phyloP scores from a whole-genome alignment of 2,329 filamentous ascomycete species.

The Cadophora gregata region DNA sequence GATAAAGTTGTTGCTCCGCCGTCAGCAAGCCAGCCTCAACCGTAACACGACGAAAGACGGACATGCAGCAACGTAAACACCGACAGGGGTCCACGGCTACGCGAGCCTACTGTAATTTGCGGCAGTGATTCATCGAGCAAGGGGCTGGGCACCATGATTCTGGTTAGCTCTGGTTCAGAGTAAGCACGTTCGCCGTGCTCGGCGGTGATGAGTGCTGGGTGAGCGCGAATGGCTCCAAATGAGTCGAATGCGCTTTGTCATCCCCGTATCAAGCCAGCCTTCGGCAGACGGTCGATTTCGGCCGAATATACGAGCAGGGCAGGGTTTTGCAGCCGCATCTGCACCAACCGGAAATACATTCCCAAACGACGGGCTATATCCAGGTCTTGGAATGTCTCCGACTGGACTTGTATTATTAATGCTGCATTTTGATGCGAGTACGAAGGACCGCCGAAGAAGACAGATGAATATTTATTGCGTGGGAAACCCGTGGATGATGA shows the following conservation, averaged over 20 bases:
- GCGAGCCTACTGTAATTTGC: conserved; percentile 6
- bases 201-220: not conserved
- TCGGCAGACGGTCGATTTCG: not conserved
- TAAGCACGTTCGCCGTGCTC: conserved; percentile 14
- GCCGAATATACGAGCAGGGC: too few relatives aligned
- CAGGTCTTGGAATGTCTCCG: conserved; percentile 8
- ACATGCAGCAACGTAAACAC: conserved; percentile 6
- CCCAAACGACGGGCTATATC: not conserved
- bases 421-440: not conserved
- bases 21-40: conserved; percentile 17
- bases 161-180: not conserved
- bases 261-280: conserved; percentile 1
- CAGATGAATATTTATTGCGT: not conserved
- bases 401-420: conserved; percentile 3
- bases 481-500: not conserved
- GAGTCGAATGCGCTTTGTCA: conserved; percentile 19
- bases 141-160: not conserved
- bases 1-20: conserved; percentile 19
- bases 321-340: conserved; percentile 2
- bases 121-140: conserved; percentile 10
- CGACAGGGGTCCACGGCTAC: not conserved
- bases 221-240: not conserved
- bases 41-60: conserved; percentile 13
- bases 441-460: not conserved
- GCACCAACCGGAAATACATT: not conserved